Evolutionary conservation across 805 yeast species (phyloP), one percentile per base, ranked within the genome.

Genomic region (Metschnikowia kunwiensis): DNA sequence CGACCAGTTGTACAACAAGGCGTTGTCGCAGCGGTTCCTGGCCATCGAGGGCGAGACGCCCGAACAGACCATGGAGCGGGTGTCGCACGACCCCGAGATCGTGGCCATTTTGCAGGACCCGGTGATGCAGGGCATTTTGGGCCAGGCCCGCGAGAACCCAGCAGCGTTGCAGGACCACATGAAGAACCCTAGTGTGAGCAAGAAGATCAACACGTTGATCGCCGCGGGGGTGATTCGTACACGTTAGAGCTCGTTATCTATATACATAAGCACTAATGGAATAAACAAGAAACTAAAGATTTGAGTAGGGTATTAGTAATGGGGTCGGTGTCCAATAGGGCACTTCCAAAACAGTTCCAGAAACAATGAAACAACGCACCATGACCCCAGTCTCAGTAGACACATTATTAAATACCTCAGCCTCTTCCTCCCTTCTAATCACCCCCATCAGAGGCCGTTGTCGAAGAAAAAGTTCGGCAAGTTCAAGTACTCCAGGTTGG

Each of bases 151-250:
- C 61, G 86, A 79, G 42, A 85, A 93, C 60, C 98, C 98, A 33
- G 95, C 96, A 29, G 97, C 97, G 37, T 74, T 93, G 52, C 94
- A 86, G 60, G 97, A 91, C 54, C 98, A 93, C 67, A 88, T 93
- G 96, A 85, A 79, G 73, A 93, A 93, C 66, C 97, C 98, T 26
- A 94, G 80, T 43, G 85, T 93, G 33, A 77, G 80, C 57, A 82
- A 80, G 62, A 93, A 93, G 78, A 80, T 93, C 53, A 82, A 84
- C 62, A 74, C 84, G 51, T 75, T 93, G 62, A 82, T 89, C 60
- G 96, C 97, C 38, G 96, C 97, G 13, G 99, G 99, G 61, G 85
- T 93, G 38, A 89, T 93, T 55, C 82, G 96, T 60, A 87, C 95
- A 21, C 81, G 95, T 58, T 82, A 59, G n/a, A n/a, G n/a, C n/a